These are phyloP conservation scores for Eimeria sp. DNA, from an alignment of 169 alveolate species.

Conservation along the genomic window DNA sequence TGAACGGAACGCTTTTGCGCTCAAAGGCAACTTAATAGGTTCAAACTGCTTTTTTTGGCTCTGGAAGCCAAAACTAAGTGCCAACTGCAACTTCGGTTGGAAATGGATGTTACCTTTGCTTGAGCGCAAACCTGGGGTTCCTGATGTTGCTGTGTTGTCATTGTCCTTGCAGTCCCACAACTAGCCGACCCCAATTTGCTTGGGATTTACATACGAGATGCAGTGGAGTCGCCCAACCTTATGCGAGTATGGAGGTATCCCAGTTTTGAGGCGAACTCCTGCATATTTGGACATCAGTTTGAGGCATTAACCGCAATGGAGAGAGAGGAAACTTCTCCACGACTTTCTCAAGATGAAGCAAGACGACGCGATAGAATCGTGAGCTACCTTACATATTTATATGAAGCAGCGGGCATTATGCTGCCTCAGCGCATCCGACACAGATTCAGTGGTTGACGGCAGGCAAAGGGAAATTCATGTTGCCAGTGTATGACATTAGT, in stretches of 20 bases:
- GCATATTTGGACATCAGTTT: slow-evolving; percentile 16
- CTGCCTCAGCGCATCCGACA: neutral
- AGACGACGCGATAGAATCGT: neutral
- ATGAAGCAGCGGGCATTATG: neutral
- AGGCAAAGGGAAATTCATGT: neutral
- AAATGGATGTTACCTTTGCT: neutral
- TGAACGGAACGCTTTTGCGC: neutral
- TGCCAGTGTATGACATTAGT: neutral
- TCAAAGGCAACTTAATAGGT: neutral
- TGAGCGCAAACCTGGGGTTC: neutral
- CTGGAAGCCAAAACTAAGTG: neutral
- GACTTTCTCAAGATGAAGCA: neutral
- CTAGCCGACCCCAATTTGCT: neutral
- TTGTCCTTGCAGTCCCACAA: slow-evolving; percentile 38
- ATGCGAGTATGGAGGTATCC: slow-evolving; percentile 11
- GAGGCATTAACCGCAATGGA: neutral
- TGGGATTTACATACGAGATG: neutral
- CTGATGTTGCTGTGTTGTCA: neutral
- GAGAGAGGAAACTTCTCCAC: too few species aligned
- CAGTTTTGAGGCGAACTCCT: slow-evolving; percentile 15
- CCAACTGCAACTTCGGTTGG: neutral
- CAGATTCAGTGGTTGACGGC: neutral
- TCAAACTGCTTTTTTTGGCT: neutral
- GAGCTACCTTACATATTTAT: neutral
- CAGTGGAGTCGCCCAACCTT: neutral